Evolutionary conservation across 805 yeast species (phyloP), one percentile per base, ranked within the genome.

Genomic region (Kazachstania africana): DNA sequence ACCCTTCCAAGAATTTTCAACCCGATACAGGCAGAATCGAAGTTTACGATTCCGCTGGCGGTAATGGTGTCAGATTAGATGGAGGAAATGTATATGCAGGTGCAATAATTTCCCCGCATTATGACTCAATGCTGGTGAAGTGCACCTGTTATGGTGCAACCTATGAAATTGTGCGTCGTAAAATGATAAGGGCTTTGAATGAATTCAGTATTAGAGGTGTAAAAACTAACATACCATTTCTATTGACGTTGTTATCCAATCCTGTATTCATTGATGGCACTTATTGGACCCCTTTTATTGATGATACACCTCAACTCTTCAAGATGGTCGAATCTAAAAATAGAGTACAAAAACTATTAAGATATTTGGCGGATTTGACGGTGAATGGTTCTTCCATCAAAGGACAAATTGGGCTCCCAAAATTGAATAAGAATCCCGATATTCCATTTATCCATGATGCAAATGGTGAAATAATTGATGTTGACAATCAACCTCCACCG

Each of bases 81-180:
- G 98, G 98, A 65, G 97, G 97, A 63, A 88, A 88, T 57, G 96
- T 95, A 3, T 88, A 84, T 59, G 94, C 95, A 9, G 98, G 98
- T 42, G 81, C 96, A 16, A 76, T 91, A 43, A 91, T 88, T 45
- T 78, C 95, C 21, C 98, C 98, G 25, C 95, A 84, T 62, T 88
- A 88, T 63, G 98, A 88, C 63, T 87, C 96, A 23, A 81, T 88
- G 95, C 72, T 88, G 70, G 98, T 88, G 43, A 88, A 88, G 63
- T 88, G 98, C 60, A 75, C 95, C 22, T 84, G 96, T 54, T 76
- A 94, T n/a, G 98, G 97, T 38, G 79, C 95, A 16, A 88, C 94
- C 33, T 91, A 75, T 55, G 99, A 91, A 66, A 88, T 91, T 49
- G 83, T 95, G 31, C 76, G 99, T 59, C 73, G 98, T 62, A 91